Conservation (phyloP, 495 filamentous ascomycete genomes). For the Daldinia bambusicola region DNA sequence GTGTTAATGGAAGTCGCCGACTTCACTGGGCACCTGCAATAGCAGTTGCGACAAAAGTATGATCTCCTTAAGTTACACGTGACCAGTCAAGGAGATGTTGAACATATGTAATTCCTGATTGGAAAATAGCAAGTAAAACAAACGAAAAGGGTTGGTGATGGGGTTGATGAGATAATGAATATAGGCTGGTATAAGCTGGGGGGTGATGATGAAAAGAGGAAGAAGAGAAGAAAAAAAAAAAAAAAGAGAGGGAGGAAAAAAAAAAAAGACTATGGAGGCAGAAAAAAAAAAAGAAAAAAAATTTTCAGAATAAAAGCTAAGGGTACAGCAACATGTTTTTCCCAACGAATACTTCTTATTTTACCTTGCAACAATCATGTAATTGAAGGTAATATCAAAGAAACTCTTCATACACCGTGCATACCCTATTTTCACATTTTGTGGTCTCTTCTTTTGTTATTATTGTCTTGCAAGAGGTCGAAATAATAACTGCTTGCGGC, state of each 20-base stretch:
- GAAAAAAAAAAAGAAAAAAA: constrained; percentile 33
- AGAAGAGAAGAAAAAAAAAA: constrained; percentile 14
- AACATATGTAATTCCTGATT: neutral
- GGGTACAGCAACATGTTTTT: constrained; percentile 16
- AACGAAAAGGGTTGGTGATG: neutral
- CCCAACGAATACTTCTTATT: neutral
- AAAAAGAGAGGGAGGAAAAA: constrained; percentile 16
- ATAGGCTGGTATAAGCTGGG: neutral
- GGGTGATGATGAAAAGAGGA: neutral
- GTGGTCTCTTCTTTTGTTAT: constrained; percentile 19
- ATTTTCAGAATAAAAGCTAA: constrained; percentile 15
- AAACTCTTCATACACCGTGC: neutral
- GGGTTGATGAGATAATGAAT: constrained; percentile 2
- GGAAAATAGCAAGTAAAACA: neutral
- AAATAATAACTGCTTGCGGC: constrained; percentile 32
- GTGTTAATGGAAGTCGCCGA: constrained; percentile 2
- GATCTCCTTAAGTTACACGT: neutral
- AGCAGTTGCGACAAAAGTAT: neutral
- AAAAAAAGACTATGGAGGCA: constrained; percentile 3
- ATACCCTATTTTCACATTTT: constrained; percentile 6
- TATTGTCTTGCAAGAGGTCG: constrained; percentile 13
- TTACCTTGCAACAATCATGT: neutral
- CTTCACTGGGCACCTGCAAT: neutral
- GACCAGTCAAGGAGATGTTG: neutral
- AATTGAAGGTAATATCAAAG: neutral